Evolutionary conservation across 169 alveolate genomes (phyloP).

Genomic region (Eimeria mitis): DNA sequence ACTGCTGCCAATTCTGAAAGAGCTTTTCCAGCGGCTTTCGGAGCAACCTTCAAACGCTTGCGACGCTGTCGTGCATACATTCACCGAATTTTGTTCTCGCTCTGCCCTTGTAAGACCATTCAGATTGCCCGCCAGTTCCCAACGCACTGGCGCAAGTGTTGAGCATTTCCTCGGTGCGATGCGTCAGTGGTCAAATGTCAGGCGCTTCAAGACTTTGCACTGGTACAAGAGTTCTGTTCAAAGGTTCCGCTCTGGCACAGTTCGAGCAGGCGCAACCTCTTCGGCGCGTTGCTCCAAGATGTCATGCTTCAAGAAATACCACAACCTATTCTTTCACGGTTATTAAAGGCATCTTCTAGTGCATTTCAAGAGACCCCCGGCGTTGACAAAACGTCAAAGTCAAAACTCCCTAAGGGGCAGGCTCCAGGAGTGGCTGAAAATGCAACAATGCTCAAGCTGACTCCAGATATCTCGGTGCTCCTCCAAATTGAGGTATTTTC

Average conservation of each 20-base stretch:
- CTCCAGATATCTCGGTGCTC: conserved; percentile 68
- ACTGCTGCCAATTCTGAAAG: conserved; percentile 51
- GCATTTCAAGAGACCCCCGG: conserved; percentile 17
- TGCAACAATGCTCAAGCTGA: conserved; percentile 9
- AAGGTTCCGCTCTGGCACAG: conserved; percentile 60
- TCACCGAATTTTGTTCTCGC: conserved; percentile 67
- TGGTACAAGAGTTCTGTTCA: conserved; percentile 60
- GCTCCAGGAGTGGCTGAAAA: conserved; percentile 10
- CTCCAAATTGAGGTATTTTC: conserved; percentile 49
- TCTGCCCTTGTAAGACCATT: conserved; percentile 55
- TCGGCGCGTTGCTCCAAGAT: conserved; percentile 70
- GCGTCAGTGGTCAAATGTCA: conserved; percentile 20
- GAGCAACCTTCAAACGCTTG: conserved; percentile 43
- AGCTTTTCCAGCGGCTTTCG: conserved; percentile 48
- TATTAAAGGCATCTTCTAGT: conserved; percentile 20
- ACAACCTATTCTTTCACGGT: conserved; percentile 53
- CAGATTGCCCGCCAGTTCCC: background rate
- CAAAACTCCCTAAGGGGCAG: conserved; percentile 33
- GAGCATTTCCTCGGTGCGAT: background rate
- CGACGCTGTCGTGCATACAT: conserved; percentile 41
- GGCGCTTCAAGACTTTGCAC: conserved; percentile 64
- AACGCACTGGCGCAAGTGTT: background rate
- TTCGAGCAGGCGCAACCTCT: conserved; percentile 55
- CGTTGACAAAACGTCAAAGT: conserved; percentile 12
- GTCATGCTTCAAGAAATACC: conserved; percentile 36